phyloP scores from a whole-genome alignment of 257 asterid genomes.

The Primulina tabacum region DNA sequence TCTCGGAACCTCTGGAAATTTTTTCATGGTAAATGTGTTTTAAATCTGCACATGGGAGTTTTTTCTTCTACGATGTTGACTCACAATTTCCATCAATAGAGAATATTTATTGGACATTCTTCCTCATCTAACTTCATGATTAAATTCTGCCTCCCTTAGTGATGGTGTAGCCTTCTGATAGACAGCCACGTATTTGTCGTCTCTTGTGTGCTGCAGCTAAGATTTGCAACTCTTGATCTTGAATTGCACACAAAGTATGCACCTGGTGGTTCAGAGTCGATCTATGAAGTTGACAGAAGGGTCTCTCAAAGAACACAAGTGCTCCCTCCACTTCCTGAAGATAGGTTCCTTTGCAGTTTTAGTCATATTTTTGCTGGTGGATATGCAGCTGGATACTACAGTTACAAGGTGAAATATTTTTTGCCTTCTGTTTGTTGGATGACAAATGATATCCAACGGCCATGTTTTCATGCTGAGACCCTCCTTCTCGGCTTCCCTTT shows the following conservation, averaged over 20 bases:
- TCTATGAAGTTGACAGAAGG: slow-evolving; percentile 75
- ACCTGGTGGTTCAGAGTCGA: slow-evolving; percentile 85
- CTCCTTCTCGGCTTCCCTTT: slow-evolving; percentile 10
- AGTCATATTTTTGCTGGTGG: slow-evolving; percentile 97
- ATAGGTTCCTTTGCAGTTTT: slow-evolving; percentile 83
- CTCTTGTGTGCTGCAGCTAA: slow-evolving; percentile 53
- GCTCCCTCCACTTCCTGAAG: slow-evolving; percentile 83
- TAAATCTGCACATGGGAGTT: background rate
- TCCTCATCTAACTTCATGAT: slow-evolving; percentile 5
- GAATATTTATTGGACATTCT: slow-evolving; percentile 8
- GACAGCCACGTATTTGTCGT: slow-evolving; percentile 6
- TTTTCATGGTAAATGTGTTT: slow-evolving; percentile 1
- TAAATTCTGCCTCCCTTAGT: slow-evolving; percentile 6
- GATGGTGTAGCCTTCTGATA: slow-evolving; percentile 2
- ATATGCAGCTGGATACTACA: slow-evolving; percentile 98
- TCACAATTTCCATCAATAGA: background rate
- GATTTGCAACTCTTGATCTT: slow-evolving; percentile 78
- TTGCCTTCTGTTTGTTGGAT: slow-evolving; percentile 10
- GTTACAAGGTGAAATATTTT: slow-evolving; percentile 70
- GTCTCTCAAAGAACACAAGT: slow-evolving; percentile 72
- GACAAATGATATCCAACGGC: background rate
- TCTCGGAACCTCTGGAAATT: background rate
- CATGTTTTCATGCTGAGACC: background rate
- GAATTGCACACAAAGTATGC: slow-evolving; percentile 75
- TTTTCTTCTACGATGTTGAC: background rate